Evolutionary conservation across 257 asterid genomes (phyloP), one percentile per base, ranked within the genome.

Genomic region (Datura wrightii): DNA sequence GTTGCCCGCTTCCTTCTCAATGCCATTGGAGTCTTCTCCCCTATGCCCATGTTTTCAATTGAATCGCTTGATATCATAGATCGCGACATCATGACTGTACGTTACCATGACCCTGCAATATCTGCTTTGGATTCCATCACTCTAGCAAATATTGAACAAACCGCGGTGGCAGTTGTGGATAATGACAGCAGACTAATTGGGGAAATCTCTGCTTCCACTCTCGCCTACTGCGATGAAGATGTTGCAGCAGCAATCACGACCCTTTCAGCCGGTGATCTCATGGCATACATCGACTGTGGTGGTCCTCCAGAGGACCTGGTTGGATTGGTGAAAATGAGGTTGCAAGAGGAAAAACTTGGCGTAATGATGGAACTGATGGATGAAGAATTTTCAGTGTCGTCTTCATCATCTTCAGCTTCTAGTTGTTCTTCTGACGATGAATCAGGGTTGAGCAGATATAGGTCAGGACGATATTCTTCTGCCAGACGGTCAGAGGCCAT

Each of bases 371-470:
- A 91, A 65, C 72, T 94, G 39, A 62, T 65, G 85, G 80, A 82
- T 15, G 93, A 93, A 44, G 99, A 93, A 50, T 84, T 80, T 79
- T 84, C 91, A 41, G 15, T 76, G 55, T 85, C 89, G 71, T 56
- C 86, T 0, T 2, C 79, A 60, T 88, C 86, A 48, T 86, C 89
- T 6, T 84, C 85, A 34, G 80, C 92, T 37, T 91, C 95, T 4
- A 86, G 93, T 66, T 87, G 90, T 84, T 93, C 97, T 10, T 93
- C 99, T 5, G 98, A 93, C 10, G 94, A 94, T 8, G 99, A 95
- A 15, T 88, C 86, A 1, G 55, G 59, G 69, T 85, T 78, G 18
- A 83, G 85, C 82, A 85, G n/a, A 53, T 74, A 87, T 4, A 83
- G 85, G 37, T 78, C 90, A 0, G 88, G 91, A 13, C 89, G 93